These are phyloP conservation scores for Daedaleopsis nitida DNA, from an alignment of 768 basidiomycete species.

Conservation along the genomic window DNA sequence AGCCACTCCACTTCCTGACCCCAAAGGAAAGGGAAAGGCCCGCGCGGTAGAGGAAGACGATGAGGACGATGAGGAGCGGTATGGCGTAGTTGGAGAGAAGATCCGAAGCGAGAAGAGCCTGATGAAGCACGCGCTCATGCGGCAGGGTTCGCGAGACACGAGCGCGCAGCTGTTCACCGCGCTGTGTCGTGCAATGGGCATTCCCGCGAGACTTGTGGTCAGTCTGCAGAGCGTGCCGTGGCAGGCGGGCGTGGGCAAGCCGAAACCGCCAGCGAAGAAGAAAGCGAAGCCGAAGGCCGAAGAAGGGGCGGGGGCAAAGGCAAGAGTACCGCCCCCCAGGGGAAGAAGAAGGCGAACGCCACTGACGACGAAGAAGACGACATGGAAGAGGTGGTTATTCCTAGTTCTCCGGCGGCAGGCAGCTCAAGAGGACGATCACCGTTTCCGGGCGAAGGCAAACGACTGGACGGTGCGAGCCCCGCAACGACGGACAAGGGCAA, in stretches of 20 bases:
- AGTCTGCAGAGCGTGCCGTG: conserved; percentile 93
- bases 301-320: conserved; percentile 37
- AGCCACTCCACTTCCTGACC: not conserved
- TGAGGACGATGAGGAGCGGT: conserved; percentile 41
- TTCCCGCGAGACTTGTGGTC: conserved; percentile 85
- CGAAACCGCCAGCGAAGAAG: conserved; percentile 47
- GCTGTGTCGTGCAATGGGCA: conserved; percentile 80
- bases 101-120: conserved; percentile 81
- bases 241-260: conserved; percentile 68
- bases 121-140: conserved; percentile 90
- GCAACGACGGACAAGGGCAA: conserved; percentile 41
- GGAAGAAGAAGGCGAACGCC: conserved; percentile 7
- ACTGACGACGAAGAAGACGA: conserved; percentile 31
- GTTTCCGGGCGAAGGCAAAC: conserved; percentile 43
- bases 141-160: conserved; percentile 78
- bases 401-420: conserved; percentile 5
- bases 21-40: conserved; percentile 34
- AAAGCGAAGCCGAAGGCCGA: conserved; percentile 4
- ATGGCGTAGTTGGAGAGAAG: conserved; percentile 53
- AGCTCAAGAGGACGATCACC: conserved; percentile 26
- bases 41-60: conserved; percentile 32
- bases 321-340: conserved; percentile 9
- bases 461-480: conserved; percentile 40
- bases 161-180: conserved; percentile 92
- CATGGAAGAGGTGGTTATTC: conserved; percentile 39